Base-by-base conservation (phyloP, 129 eudicot species). In the Ambrosia trifida region DNA sequence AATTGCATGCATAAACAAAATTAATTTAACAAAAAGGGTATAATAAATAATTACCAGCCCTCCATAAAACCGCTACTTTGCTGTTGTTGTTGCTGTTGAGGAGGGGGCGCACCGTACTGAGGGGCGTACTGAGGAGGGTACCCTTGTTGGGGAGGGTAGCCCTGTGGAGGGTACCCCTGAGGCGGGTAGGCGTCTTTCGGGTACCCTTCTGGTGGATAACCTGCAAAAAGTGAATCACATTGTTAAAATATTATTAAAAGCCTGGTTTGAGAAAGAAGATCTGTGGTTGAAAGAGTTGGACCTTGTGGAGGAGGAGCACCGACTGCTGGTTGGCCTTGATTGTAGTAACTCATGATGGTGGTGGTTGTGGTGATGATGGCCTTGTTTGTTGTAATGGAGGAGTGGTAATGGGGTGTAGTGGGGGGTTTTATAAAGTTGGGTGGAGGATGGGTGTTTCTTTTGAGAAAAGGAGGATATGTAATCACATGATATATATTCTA, bases 281-380 rank as follows among this genome's bases (percentile, higher is more conserved):
- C 31, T 7, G 43, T 36, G 9, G 2, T 36, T 7, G 4, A 36
- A 8, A 4, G 8, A 36, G 43, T 36, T 36, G 9, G 62, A 83
- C 97, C 97, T 87, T 87, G 97, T 7, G 95, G 88, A 17, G 97
- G 93, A 38, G 97, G 96, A 16, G 83, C 87, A 45, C 96, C 97
- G 5, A 86, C 94, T 3, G 93, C 94, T 12, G 97, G 88, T 43
- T 82, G 87, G 61, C 83, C 81, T 74, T 91, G 97, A 66, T 86
- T 84, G 89, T 86, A 86, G 35, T 91, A 86, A 81, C 96, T 91
- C 97, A 90, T 91, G 86, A 33, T 31, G 64, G 5, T 58, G 41
- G 2, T 24, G 19, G 14, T 50, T 20, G 8, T 73, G 53, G 20
- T 68, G 60, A 1, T 47, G 66, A 19, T 10, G 50, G 40, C 19